These are phyloP conservation scores for Ascochyta clinopodiicola DNA, from an alignment of 2,329 filamentous ascomycete species.

Conservation along the genomic window DNA sequence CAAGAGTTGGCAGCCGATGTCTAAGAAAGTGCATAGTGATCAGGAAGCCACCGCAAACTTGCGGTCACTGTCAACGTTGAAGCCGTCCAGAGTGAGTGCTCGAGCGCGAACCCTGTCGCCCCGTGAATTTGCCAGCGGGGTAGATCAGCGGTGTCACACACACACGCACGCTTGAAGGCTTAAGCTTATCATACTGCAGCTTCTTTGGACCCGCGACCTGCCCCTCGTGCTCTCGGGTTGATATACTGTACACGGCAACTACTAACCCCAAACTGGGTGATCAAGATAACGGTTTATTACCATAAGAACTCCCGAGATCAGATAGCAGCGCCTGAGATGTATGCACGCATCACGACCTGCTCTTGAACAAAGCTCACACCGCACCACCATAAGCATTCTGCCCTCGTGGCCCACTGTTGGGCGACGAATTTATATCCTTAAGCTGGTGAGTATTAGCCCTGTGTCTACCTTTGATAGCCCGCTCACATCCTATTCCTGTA, in stretches of 20 bases:
- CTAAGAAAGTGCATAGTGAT: too few species aligned
- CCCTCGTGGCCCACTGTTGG: neutral
- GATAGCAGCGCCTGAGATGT: slow-evolving; percentile 14
- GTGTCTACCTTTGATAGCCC: neutral
- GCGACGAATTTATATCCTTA: neutral
- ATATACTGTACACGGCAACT: slow-evolving; percentile 41
- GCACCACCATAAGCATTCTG: neutral
- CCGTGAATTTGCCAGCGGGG: slow-evolving; percentile 3
- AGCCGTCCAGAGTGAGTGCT: too few species aligned
- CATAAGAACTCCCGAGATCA: slow-evolving; percentile 26
- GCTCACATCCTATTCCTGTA: neutral
- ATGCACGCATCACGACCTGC: neutral
- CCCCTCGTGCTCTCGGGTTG: slow-evolving; percentile 37
- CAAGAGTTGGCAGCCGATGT: too few species aligned
- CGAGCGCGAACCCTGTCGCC: neutral
- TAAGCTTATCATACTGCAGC: slow-evolving; percentile 3
- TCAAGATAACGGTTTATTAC: slow-evolving; percentile 22
- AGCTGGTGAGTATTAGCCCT: neutral
- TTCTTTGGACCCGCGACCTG: neutral
- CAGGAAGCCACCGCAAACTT: too few species aligned
- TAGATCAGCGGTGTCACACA: neutral
- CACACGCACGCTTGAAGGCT: neutral
- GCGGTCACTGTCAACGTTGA: too few species aligned
- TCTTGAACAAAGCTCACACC: neutral
- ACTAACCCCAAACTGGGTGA: slow-evolving; percentile 31